Conservation (phyloP, 2,329 filamentous ascomycete species). For the Sporothrix variecibatus region DNA sequence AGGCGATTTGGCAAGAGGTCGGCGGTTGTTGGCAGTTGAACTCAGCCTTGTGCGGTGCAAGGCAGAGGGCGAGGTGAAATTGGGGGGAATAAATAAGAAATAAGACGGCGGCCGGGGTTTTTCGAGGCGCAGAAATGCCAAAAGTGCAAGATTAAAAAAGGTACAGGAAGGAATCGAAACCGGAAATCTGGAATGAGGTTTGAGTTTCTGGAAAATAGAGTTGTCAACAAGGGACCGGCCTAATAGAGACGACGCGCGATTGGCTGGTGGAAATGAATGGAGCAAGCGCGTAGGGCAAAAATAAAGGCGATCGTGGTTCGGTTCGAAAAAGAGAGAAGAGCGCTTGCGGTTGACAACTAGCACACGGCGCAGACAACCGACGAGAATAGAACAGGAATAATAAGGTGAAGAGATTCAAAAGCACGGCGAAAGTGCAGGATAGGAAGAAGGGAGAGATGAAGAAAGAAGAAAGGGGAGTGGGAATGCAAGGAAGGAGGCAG, state of each 20-base stretch:
- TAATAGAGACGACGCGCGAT: neutral
- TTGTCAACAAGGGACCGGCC: neutral
- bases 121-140: neutral
- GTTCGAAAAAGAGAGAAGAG: neutral
- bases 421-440: neutral
- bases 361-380: neutral
- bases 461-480: neutral
- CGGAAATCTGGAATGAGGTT: neutral
- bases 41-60: slow-evolving; percentile 16
- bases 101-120: neutral
- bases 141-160: neutral
- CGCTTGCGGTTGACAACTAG: neutral
- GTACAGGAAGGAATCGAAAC: neutral
- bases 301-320: neutral
- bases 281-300: neutral
- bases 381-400: slow-evolving; percentile 1
- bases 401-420: neutral
- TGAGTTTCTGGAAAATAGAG: neutral
- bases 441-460: neutral
- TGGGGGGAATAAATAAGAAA: neutral
- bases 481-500: neutral
- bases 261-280: neutral
- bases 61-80: slow-evolving; percentile 13
- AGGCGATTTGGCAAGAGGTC: neutral
- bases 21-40: neutral